phyloP scores from a whole-genome alignment of 2,329 filamentous ascomycete genomes.

The Verticillium longisporum region DNA sequence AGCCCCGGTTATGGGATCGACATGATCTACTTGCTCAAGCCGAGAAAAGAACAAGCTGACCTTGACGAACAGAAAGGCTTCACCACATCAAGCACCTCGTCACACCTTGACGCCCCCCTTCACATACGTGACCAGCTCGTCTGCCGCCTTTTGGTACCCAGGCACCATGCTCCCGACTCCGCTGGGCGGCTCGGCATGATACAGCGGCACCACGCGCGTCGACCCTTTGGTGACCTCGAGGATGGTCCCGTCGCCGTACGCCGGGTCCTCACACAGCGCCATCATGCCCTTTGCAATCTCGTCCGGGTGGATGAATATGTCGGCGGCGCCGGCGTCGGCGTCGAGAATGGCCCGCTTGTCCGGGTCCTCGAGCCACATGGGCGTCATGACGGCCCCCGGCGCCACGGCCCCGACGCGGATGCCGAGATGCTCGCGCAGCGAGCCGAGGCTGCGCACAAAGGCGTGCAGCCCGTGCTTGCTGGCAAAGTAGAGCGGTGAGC shows the following conservation, averaged over 20 bases:
- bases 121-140: conserved; percentile 14
- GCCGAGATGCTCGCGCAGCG: conserved; percentile 21
- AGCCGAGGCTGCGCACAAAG: conserved; percentile 23
- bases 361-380: conserved; percentile 24
- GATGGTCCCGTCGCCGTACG: conserved; percentile 23
- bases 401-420: conserved; percentile 24
- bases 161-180: conserved; percentile 15
- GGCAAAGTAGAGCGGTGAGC: conserved; percentile 27
- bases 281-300: conserved; percentile 24
- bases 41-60: no score
- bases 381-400: conserved; percentile 25
- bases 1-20: no score
- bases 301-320: conserved; percentile 4
- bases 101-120: conserved; percentile 16
- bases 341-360: conserved; percentile 19
- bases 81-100: no score
- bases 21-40: no score
- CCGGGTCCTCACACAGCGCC: conserved; percentile 13
- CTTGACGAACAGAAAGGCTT: no score
- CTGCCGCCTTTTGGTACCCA: conserved; percentile 16
- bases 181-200: conserved; percentile 16
- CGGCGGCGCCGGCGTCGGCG: conserved; percentile 10
- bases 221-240: conserved; percentile 18
- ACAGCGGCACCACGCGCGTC: conserved; percentile 20
- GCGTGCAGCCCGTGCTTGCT: conserved; percentile 29